phyloP scores from a whole-genome alignment of 1,284 basidiomycete genomes.

The Malassezia sympodialis region DNA sequence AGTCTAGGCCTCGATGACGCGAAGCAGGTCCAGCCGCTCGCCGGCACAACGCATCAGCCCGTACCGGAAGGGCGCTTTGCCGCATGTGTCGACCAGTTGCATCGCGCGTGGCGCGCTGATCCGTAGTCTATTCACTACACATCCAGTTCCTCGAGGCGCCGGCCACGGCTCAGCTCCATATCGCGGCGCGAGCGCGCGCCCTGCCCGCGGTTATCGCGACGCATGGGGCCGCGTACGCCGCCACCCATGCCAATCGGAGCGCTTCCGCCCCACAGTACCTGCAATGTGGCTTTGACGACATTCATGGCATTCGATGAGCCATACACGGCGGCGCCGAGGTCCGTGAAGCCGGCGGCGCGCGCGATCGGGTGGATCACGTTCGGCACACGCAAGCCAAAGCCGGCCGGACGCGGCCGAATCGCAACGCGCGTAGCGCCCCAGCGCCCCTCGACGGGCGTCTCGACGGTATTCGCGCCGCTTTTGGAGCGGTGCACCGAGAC shows the following conservation, averaged over 20 bases:
- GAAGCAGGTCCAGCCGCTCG: not conserved
- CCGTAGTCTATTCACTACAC: not conserved
- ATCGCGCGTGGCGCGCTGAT: not conserved
- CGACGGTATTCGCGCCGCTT: constrained; percentile 61
- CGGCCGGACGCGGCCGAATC: constrained; percentile 71
- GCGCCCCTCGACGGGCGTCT: constrained; percentile 69
- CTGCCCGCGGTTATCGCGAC: constrained; percentile 39
- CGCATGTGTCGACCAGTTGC: not conserved
- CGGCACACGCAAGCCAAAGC: constrained; percentile 83
- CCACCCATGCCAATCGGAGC: constrained; percentile 41
- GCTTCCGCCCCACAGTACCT: constrained; percentile 44
- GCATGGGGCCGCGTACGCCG: constrained; percentile 38
- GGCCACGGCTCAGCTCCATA: constrained; percentile 36
- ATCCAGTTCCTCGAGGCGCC: constrained; percentile 30
- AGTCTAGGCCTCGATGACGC: constrained; percentile 33
- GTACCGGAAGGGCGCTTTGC: constrained; percentile 2
- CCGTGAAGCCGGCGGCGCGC: constrained; percentile 85
- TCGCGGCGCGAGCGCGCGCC: constrained; percentile 33
- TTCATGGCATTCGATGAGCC: constrained; percentile 74
- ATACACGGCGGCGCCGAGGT: constrained; percentile 85
- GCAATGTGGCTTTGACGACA: constrained; percentile 51
- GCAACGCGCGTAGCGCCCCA: constrained; percentile 74
- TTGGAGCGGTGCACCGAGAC: constrained; percentile 53
- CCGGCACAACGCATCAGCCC: constrained; percentile 4
- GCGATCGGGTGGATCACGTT: constrained; percentile 75